Percentiles rank a stretch among this genome's conserved stretches.
Evolutionary conservation across 108 stramenopile genomes (phyloP).

Genomic region (Cyclotella kingstonii): DNA sequence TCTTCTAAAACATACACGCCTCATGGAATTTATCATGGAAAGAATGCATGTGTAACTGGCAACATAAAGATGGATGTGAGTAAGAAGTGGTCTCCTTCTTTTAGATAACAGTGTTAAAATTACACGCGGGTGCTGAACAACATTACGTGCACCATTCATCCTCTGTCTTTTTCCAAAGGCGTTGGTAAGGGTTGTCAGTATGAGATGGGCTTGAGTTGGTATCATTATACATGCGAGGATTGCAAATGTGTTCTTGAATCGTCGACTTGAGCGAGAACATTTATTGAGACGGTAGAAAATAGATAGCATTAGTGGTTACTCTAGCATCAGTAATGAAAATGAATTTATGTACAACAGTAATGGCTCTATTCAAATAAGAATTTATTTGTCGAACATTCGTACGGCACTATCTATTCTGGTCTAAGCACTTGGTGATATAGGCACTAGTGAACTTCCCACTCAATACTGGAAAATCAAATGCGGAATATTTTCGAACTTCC

Average conservation of each 20-base stretch:
- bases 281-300: neutral
- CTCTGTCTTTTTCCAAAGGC: neutral
- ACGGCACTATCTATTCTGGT: constrained; percentile 1
- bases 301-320: neutral
- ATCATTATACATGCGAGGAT: constrained; percentile 78
- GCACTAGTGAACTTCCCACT: constrained; percentile 56
- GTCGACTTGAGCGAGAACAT: constrained; percentile 3
- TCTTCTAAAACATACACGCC: neutral
- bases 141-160: neutral
- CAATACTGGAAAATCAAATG: constrained; percentile 59
- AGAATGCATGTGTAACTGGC: constrained; percentile 90
- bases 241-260: constrained; percentile 75
- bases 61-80: constrained; percentile 70
- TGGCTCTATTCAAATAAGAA: neutral
- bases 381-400: too few species aligned
- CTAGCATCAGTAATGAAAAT: neutral
- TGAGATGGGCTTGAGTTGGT: constrained; percentile 78
- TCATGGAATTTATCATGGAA: neutral
- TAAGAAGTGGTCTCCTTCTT: neutral
- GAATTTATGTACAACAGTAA: neutral
- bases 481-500: constrained; percentile 17
- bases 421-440: constrained; percentile 47
- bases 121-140: neutral
- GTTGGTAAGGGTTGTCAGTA: constrained; percentile 68
- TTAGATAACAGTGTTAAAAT: neutral